Percentiles rank a stretch among this genome's conserved stretches.
These are phyloP conservation scores for Haematococcus sp. DNA, from an alignment of 139 green algal species.

Conservation along the genomic window DNA sequence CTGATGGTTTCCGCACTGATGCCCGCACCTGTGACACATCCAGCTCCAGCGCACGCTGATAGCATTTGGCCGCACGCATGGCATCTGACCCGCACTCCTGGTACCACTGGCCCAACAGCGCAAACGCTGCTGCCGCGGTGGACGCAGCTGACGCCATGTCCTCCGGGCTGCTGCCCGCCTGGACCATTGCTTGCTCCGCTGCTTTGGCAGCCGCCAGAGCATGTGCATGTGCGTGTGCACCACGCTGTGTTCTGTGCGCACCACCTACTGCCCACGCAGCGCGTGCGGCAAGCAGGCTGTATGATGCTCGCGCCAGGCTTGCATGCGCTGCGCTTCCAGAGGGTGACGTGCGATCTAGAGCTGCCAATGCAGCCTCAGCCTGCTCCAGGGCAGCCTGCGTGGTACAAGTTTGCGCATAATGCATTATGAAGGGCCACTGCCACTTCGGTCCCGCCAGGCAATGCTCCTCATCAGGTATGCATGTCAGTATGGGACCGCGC, in stretches of 20 bases:
- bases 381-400: conserved; percentile 4
- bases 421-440: no score
- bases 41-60: conserved; percentile 63
- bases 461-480: no score
- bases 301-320: neutral
- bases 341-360: neutral
- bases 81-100: conserved; percentile 42
- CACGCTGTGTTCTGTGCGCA: neutral
- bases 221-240: neutral
- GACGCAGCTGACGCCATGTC: no score
- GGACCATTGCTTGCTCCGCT: neutral
- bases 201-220: neutral
- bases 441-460: no score
- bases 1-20: no score
- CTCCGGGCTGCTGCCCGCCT: no score
- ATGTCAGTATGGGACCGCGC: no score
- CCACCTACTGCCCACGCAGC: conserved; percentile 1
- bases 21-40: conserved; percentile 64
- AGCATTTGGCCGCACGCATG: conserved; percentile 61
- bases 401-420: no score
- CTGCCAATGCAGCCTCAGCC: neutral
- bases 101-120: conserved; percentile 64
- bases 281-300: neutral
- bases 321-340: neutral
- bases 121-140: conserved; percentile 44